These are phyloP conservation scores for Pholiota adiposa DNA, from an alignment of 1,284 basidiomycete genomes.

Conservation along the genomic window DNA sequence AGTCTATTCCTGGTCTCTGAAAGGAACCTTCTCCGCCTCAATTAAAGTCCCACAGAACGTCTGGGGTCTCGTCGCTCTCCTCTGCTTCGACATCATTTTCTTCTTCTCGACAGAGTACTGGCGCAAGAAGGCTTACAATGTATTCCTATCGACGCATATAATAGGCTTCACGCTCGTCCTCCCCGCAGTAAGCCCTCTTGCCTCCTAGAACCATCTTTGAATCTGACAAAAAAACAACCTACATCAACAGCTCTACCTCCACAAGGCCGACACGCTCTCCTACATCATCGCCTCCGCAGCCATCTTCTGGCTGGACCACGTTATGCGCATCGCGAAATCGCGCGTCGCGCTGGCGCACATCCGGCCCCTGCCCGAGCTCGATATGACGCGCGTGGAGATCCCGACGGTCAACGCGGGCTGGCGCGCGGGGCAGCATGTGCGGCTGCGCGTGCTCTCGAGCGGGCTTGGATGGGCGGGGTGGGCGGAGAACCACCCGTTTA, in stretches of 20 bases:
- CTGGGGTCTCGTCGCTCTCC: conserved; percentile 58
- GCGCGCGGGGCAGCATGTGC: conserved; percentile 84
- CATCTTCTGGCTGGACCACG: conserved; percentile 66
- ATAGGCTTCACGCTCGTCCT: conserved; percentile 46
- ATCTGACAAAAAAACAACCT: too few species aligned
- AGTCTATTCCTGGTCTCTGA: conserved; percentile 66
- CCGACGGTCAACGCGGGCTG: conserved; percentile 70
- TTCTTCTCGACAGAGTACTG: conserved; percentile 54
- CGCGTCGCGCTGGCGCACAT: conserved; percentile 62
- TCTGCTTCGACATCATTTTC: conserved; percentile 54
- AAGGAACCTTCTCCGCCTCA: conserved; percentile 40
- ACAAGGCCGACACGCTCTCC: conserved; percentile 45
- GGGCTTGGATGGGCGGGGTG: conserved; percentile 61
- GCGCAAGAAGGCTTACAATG: conserved; percentile 55
- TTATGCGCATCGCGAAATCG: conserved; percentile 68
- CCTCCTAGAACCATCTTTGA: background rate
- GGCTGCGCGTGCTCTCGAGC: conserved; percentile 64
- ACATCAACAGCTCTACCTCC: conserved; percentile 43
- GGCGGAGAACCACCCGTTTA: conserved; percentile 77
- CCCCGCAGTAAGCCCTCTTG: conserved; percentile 45
- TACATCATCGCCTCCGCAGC: conserved; percentile 55
- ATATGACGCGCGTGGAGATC: conserved; percentile 61
- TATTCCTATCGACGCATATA: conserved; percentile 59
- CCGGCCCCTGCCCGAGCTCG: conserved; percentile 57
- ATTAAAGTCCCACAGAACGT: conserved; percentile 38